These are phyloP conservation scores for Yarrowia hollandica DNA, from an alignment of 805 yeast species.

Conservation along the genomic window DNA sequence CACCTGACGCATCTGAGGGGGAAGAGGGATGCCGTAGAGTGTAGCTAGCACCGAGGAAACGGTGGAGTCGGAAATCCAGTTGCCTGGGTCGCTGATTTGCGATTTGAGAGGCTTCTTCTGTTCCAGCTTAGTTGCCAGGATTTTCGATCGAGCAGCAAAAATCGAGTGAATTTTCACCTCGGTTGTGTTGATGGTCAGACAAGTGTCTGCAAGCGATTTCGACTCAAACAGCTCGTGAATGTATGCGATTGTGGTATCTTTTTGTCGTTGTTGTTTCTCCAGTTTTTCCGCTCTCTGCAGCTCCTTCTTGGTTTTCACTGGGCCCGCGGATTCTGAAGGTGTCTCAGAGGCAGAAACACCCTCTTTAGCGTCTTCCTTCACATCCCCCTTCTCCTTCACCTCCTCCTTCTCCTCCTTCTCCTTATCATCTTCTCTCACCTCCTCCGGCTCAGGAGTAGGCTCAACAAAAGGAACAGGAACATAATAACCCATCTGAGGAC, in stretches of 20 bases:
- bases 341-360: too few relatives aligned
- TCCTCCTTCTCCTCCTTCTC: not conserved
- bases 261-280: not conserved
- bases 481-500: not conserved
- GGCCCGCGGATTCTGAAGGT: too few relatives aligned
- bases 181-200: not conserved
- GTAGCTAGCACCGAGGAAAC: not conserved
- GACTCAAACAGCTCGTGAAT: not conserved
- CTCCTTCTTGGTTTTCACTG: not conserved
- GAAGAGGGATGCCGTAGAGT: conserved; percentile 13
- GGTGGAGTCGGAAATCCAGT: not conserved
- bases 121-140: conserved; percentile 27
- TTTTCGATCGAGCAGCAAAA: conserved; percentile 40
- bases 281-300: not conserved
- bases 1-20: not conserved
- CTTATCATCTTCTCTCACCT: too few relatives aligned
- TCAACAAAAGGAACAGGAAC: not conserved
- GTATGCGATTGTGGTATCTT: not conserved
- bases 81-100: not conserved
- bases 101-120: not conserved
- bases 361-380: not conserved
- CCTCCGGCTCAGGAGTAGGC: conserved; percentile 18
- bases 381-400: not conserved
- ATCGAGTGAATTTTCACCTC: conserved; percentile 38
- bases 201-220: not conserved